phyloP scores from a whole-genome alignment of 2,329 filamentous ascomycete genomes.

The Chrysosporium queenslandicum region DNA sequence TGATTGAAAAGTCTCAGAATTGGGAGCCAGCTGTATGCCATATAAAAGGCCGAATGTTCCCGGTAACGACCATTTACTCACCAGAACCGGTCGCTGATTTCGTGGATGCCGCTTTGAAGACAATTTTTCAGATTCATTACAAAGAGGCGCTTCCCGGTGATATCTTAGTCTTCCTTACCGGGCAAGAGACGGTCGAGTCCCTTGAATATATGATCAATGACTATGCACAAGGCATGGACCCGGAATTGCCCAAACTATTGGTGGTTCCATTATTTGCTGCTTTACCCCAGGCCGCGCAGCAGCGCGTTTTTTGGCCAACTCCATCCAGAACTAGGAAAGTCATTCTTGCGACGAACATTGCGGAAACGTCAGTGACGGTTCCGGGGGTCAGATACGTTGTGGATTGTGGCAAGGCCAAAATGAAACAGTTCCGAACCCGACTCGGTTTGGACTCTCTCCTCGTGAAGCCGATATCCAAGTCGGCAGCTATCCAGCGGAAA shows the following conservation, averaged over 20 bases:
- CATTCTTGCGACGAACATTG: constrained; percentile 90
- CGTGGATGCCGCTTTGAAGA: constrained; percentile 68
- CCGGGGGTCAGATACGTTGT: constrained; percentile 85
- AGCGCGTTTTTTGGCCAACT: constrained; percentile 70
- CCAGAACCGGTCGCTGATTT: constrained; percentile 67
- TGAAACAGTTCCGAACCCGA: constrained; percentile 77
- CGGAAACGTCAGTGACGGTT: constrained; percentile 96
- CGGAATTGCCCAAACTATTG: constrained; percentile 57
- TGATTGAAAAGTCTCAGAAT: not conserved
- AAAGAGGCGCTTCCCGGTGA: constrained; percentile 89
- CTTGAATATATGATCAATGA: constrained; percentile 73
- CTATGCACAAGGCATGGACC: constrained; percentile 60
- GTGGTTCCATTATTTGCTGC: constrained; percentile 82
- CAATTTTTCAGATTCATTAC: constrained; percentile 75
- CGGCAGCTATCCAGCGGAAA: constrained; percentile 80
- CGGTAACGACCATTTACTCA: constrained; percentile 69
- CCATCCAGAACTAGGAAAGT: constrained; percentile 71
- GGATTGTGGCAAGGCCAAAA: constrained; percentile 86
- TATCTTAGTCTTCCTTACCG: constrained; percentile 82
- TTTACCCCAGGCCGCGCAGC: constrained; percentile 74
- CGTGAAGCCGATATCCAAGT: constrained; percentile 82
- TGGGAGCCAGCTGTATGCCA: constrained; percentile 44
- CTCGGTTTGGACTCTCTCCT: constrained; percentile 85
- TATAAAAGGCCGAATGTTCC: constrained; percentile 79
- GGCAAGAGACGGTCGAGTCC: constrained; percentile 83